phyloP scores from a whole-genome alignment of 2,329 filamentous ascomycete species.

The Huntiella abstrusa region DNA sequence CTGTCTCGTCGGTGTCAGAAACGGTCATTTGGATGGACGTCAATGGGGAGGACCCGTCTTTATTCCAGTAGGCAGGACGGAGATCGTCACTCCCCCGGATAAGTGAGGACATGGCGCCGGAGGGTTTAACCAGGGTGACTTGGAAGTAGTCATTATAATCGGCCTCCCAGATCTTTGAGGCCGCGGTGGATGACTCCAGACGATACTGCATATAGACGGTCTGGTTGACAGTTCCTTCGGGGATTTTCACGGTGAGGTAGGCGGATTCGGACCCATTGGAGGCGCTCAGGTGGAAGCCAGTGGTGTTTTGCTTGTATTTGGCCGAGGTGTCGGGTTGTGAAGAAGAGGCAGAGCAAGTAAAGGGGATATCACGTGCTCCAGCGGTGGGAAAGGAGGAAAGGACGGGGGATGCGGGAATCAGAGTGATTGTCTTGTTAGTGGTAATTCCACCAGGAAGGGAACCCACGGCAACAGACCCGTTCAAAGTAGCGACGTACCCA shows the following conservation, averaged over 20 bases:
- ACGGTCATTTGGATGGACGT: conserved; percentile 4
- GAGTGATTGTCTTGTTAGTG: not conserved
- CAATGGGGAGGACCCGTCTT: conserved; percentile 6
- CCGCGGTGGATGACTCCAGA: conserved; percentile 3
- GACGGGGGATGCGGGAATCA: too few species aligned
- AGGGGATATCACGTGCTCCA: too few species aligned
- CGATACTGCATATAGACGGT: conserved; percentile 7
- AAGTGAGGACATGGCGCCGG: not conserved
- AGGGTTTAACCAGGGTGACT: not conserved
- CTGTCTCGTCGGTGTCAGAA: not conserved
- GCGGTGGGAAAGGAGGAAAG: too few species aligned
- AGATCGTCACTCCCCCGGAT: conserved; percentile 4
- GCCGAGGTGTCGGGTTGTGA: too few species aligned
- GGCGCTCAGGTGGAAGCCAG: too few species aligned
- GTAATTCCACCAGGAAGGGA: conserved; percentile 5
- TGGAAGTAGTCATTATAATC: conserved; percentile 7
- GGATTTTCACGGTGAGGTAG: too few species aligned
- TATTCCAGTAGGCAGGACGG: conserved; percentile 8
- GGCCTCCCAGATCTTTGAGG: not conserved
- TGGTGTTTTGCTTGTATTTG: too few species aligned
- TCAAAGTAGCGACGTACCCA: conserved; percentile 5
- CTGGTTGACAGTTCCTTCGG: not conserved
- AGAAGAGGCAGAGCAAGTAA: too few species aligned
- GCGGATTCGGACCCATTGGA: too few species aligned
- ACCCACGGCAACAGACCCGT: conserved; percentile 1